phyloP scores from a whole-genome alignment of 1,284 basidiomycete species.

The Trichosporon coremiiforme region DNA sequence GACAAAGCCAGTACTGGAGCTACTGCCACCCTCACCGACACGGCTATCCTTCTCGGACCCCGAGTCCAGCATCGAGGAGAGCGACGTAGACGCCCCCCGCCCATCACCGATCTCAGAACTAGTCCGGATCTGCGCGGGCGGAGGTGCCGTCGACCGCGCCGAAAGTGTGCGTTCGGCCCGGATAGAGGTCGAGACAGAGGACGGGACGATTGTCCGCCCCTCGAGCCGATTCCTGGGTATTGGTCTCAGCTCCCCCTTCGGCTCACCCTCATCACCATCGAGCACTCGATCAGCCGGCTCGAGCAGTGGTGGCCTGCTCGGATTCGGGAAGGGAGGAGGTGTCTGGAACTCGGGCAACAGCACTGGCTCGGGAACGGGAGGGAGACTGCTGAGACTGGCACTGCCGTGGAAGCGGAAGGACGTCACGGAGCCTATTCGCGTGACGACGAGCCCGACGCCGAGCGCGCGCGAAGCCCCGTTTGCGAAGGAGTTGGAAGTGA shows the following conservation, averaged over 20 bases:
- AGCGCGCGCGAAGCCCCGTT: slow-evolving; percentile 31
- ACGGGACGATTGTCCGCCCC: not conserved
- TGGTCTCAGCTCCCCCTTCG: not conserved
- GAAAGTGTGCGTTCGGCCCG: slow-evolving; percentile 13
- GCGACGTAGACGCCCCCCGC: not conserved
- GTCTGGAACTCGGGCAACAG: not conserved
- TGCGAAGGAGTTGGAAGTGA: slow-evolving; percentile 43
- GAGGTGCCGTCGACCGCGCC: slow-evolving; percentile 2
- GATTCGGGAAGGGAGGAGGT: not conserved
- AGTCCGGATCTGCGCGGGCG: slow-evolving; percentile 28
- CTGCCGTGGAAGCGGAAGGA: slow-evolving; percentile 7
- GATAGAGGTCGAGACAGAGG: slow-evolving; percentile 3
- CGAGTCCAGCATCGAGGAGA: not conserved
- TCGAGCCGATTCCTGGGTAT: not conserved
- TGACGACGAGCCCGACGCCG: slow-evolving; percentile 8
- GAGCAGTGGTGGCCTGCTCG: not conserved
- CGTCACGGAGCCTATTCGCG: slow-evolving; percentile 7
- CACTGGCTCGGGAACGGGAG: not conserved
- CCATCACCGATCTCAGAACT: slow-evolving; percentile 20
- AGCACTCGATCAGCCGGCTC: not conserved
- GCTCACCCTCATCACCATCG: not conserved
- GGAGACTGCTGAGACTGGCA: not conserved
- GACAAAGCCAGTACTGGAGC: not conserved
- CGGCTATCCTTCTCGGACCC: not conserved
- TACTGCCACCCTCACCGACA: slow-evolving; percentile 9